phyloP scores from a whole-genome alignment of 768 basidiomycete genomes.

The Termitomyces sp. region DNA sequence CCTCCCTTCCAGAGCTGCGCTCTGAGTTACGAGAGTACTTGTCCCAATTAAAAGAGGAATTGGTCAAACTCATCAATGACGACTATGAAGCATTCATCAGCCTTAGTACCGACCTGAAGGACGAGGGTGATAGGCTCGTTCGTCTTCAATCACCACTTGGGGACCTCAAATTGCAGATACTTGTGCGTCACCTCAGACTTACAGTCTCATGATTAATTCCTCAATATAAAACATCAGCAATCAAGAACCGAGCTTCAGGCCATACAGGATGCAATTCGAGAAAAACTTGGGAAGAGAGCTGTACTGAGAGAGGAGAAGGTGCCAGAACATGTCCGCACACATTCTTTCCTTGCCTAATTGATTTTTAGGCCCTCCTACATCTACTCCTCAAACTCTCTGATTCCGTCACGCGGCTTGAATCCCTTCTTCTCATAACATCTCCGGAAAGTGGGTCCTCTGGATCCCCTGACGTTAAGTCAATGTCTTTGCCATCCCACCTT shows the following conservation, averaged over 20 bases:
- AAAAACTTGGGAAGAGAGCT: slow-evolving; percentile 74
- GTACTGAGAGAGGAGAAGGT: slow-evolving; percentile 87
- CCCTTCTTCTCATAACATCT: slow-evolving; percentile 69
- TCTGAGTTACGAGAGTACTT: slow-evolving; percentile 86
- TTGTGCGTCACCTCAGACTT: slow-evolving; percentile 46
- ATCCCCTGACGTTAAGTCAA: slow-evolving; percentile 30
- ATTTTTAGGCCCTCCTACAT: slow-evolving; percentile 71
- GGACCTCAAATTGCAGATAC: slow-evolving; percentile 61
- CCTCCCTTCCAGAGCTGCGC: slow-evolving; percentile 84
- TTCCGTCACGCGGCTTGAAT: slow-evolving; percentile 84
- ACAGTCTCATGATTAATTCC: background rate
- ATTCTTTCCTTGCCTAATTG: slow-evolving; percentile 7
- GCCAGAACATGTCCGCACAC: background rate
- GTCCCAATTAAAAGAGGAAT: slow-evolving; percentile 81
- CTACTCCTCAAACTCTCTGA: slow-evolving; percentile 92
- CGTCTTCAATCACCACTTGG: slow-evolving; percentile 67
- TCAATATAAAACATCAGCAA: slow-evolving; percentile 35
- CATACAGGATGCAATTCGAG: slow-evolving; percentile 73
- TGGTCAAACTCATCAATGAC: slow-evolving; percentile 94
- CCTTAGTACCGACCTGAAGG: slow-evolving; percentile 87
- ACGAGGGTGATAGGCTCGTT: slow-evolving; percentile 74
- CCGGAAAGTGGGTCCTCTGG: slow-evolving; percentile 42
- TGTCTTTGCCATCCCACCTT: slow-evolving; percentile 33
- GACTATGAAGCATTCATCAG: slow-evolving; percentile 99
- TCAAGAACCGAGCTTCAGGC: slow-evolving; percentile 61